phyloP scores from a whole-genome alignment of 1,284 basidiomycete species.

The Fomitopsis pinicola region DNA sequence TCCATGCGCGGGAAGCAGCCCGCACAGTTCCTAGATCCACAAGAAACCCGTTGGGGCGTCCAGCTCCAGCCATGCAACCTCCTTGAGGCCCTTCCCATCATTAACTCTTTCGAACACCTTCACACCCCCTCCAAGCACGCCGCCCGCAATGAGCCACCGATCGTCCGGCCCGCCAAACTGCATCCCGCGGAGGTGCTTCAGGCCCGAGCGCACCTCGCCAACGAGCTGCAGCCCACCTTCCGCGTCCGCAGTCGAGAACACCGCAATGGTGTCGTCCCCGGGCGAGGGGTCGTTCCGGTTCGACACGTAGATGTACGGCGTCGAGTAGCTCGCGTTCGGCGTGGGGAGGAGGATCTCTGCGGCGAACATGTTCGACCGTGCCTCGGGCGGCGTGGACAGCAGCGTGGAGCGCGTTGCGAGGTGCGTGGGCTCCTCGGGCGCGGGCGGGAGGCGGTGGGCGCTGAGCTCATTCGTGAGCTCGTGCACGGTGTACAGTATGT shows the following conservation, averaged over 20 bases:
- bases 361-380: conserved; percentile 25
- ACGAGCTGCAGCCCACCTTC: conserved; percentile 23
- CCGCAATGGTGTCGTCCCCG: conserved; percentile 60
- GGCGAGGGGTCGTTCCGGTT: conserved; percentile 57
- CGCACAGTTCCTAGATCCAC: conserved; percentile 18
- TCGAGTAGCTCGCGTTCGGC: conserved; percentile 41
- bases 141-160: conserved; percentile 31
- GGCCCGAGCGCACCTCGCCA: conserved; percentile 30
- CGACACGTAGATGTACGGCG: conserved; percentile 60
- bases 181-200: conserved; percentile 34
- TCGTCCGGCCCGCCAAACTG: conserved; percentile 30
- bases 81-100: conserved; percentile 29
- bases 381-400: conserved; percentile 33
- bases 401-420: conserved; percentile 43
- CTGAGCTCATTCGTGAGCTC: conserved; percentile 58
- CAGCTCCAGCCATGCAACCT: conserved; percentile 26
- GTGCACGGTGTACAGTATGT: conserved; percentile 56
- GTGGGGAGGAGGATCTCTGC: conserved; percentile 51
- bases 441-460: conserved; percentile 44
- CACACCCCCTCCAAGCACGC: conserved; percentile 28
- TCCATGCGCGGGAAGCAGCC: too few relatives aligned
- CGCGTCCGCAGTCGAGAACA: conserved; percentile 34
- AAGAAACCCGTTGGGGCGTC: conserved; percentile 29
- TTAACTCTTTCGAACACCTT: conserved; percentile 32
- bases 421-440: conserved; percentile 35